A percentile compares a stretch with the other conserved stretches of the same genome.
Conservation (phyloP, 2,329 filamentous ascomycete species). For the Aaosphaeria arxii region DNA sequence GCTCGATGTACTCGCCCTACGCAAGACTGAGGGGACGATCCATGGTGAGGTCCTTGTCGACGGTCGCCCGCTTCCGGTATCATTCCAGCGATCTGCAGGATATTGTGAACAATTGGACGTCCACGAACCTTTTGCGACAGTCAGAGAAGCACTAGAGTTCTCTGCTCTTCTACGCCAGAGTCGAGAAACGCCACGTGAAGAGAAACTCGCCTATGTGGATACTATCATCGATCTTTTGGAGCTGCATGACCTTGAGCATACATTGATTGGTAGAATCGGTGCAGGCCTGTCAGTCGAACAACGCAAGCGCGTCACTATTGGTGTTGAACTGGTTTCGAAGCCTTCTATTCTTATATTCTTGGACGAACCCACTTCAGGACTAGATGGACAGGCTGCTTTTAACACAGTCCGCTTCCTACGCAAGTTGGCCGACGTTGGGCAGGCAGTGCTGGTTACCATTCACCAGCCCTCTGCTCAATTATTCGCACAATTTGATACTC, state of each 20-base stretch:
- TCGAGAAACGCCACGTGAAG: conserved; percentile 13
- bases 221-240: conserved; percentile 25
- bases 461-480: conserved; percentile 79
- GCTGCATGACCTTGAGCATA: conserved; percentile 22
- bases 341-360: conserved; percentile 70
- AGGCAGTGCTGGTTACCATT: conserved; percentile 82
- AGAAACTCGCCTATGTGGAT: conserved; percentile 25
- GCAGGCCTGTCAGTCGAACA: conserved; percentile 49
- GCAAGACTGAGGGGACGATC: conserved; percentile 26
- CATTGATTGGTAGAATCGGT: conserved; percentile 20
- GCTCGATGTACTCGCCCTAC: conserved; percentile 27
- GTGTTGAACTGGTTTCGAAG: conserved; percentile 57
- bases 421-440: conserved; percentile 70
- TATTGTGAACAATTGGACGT: conserved; percentile 34
- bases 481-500: conserved; percentile 78
- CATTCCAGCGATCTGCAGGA: conserved; percentile 30
- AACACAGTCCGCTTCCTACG: conserved; percentile 71
- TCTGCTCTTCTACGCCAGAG: conserved; percentile 28
- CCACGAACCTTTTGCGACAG: conserved; percentile 23
- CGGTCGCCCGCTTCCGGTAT: conserved; percentile 19
- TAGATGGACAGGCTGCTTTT: conserved; percentile 67
- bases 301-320: conserved; percentile 60
- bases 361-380: conserved; percentile 71
- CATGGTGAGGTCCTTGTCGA: conserved; percentile 27
- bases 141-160: conserved; percentile 28